Conservation (phyloP, 2,329 filamentous ascomycete species). For the Botryotinia calthae region DNA sequence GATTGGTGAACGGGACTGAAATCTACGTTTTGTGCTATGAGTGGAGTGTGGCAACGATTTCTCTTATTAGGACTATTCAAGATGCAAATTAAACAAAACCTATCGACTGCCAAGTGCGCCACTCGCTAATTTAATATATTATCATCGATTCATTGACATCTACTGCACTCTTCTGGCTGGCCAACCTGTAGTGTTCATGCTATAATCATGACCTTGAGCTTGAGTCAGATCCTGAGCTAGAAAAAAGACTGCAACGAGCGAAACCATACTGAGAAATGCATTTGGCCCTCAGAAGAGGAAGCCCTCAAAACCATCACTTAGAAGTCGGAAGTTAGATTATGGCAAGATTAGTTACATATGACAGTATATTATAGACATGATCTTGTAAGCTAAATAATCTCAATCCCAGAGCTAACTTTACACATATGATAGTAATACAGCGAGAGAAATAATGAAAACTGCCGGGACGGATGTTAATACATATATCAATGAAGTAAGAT, state of each 20-base stretch:
- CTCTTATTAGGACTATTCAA: not conserved
- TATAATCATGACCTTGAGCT: not conserved
- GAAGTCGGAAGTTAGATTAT: not conserved
- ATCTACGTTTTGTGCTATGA: not conserved
- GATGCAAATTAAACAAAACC: not conserved
- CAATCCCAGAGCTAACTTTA: not conserved
- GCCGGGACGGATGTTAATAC: not conserved
- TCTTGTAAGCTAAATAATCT: not conserved
- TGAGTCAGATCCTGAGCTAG: not conserved
- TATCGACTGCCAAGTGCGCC: not conserved
- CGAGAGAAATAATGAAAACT: not conserved
- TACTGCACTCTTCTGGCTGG: not conserved
- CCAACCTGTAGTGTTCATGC: fast-evolving
- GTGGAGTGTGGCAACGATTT: not conserved
- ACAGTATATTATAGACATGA: not conserved
- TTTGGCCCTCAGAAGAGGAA: not conserved
- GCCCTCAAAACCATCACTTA: not conserved
- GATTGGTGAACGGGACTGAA: fast-evolving
- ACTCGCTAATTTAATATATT: not conserved
- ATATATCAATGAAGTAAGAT: not conserved
- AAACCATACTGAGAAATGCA: fast-evolving
- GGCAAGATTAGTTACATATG: fast-evolving
- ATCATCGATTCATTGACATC: not conserved
- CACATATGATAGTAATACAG: not conserved
- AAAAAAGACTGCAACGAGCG: not conserved